phyloP scores from a whole-genome alignment of 768 basidiomycete genomes.

The Imleria badia region DNA sequence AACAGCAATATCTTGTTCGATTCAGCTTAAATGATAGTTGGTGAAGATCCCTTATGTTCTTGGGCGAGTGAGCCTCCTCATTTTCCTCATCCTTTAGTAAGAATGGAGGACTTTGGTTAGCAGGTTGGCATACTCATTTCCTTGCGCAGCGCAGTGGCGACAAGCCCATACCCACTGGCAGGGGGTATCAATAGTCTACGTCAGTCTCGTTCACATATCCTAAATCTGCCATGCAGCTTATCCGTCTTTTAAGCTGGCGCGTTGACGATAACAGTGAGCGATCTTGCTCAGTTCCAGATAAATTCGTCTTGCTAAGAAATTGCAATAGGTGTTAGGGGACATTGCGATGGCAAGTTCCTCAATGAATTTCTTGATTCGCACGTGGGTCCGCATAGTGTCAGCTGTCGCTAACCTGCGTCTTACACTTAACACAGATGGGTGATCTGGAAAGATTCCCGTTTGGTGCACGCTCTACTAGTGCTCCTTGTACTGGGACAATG shows the following conservation, averaged over 20 bases:
- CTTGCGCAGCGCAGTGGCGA: not conserved
- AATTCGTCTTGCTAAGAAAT: not conserved
- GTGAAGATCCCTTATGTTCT: constrained; percentile 19
- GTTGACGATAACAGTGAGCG: constrained; percentile 4
- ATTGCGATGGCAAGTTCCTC: constrained; percentile 21
- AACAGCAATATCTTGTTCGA: not conserved
- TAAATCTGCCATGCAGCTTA: not conserved
- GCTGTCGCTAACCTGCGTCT: not conserved
- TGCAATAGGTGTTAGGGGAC: not conserved
- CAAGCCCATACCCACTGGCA: not conserved
- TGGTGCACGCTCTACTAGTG: constrained; percentile 9
- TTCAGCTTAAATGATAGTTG: not conserved
- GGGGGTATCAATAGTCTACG: not conserved
- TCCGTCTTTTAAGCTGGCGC: not conserved
- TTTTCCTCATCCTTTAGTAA: constrained; percentile 9
- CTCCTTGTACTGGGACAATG: constrained; percentile 22
- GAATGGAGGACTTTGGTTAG: not conserved
- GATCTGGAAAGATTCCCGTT: constrained; percentile 20
- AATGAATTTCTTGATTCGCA: constrained; percentile 22
- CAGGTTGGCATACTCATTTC: not conserved
- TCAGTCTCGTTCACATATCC: constrained; percentile 5
- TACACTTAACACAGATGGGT: constrained; percentile 16
- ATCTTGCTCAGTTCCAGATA: not conserved
- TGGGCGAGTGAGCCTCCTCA: constrained; percentile 10
- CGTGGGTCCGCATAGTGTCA: constrained; percentile 11